phyloP scores from a whole-genome alignment of 2,329 filamentous ascomycete species.

The Torrubiella hemipterigena region DNA sequence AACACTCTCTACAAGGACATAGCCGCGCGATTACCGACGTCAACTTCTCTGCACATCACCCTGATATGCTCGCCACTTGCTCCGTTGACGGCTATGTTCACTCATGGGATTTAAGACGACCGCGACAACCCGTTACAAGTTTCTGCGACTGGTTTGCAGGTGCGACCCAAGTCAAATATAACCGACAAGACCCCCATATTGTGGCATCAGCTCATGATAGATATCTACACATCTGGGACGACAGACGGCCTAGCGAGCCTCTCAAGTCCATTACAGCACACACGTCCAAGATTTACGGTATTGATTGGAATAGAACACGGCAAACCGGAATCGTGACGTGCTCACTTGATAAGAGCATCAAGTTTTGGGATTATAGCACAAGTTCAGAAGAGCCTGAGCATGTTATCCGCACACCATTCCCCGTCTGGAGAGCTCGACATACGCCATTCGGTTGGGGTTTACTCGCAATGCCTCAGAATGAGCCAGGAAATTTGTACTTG shows the following conservation, averaged over 20 bases:
- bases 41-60: slow-evolving; percentile 89
- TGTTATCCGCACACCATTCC: slow-evolving; percentile 71
- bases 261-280: slow-evolving; percentile 79
- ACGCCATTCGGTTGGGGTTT: slow-evolving; percentile 82
- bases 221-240: slow-evolving; percentile 83
- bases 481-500: slow-evolving; percentile 72
- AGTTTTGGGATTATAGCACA: slow-evolving; percentile 73
- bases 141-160: slow-evolving; percentile 92
- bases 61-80: slow-evolving; percentile 79
- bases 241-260: slow-evolving; percentile 64
- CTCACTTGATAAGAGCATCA: slow-evolving; percentile 83
- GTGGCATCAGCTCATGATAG: slow-evolving; percentile 85
- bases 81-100: slow-evolving; percentile 89
- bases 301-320: slow-evolving; percentile 83
- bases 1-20: slow-evolving; percentile 75
- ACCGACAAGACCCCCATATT: slow-evolving; percentile 73
- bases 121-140: slow-evolving; percentile 60
- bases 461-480: slow-evolving; percentile 83
- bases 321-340: slow-evolving; percentile 69
- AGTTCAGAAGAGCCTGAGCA: slow-evolving; percentile 56
- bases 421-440: slow-evolving; percentile 82
- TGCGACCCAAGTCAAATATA: slow-evolving; percentile 92
- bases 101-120: slow-evolving; percentile 75
- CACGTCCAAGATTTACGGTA: slow-evolving; percentile 84
- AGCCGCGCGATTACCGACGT: slow-evolving; percentile 88